phyloP scores from a whole-genome alignment of 176 grass and related monocot genomes.

The Carex cristatella region DNA sequence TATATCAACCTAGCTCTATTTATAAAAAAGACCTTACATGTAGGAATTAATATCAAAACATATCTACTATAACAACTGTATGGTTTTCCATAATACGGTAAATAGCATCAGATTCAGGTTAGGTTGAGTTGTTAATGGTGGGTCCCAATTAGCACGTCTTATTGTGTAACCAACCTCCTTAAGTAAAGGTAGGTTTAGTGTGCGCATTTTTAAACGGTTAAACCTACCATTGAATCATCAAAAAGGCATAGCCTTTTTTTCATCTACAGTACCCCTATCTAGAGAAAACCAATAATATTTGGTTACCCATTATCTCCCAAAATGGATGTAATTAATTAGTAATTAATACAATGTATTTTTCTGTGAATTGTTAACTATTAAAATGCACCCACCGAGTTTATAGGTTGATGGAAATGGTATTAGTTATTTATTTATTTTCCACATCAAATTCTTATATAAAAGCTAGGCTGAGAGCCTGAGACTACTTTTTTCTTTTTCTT shows the following conservation, averaged over 20 bases:
- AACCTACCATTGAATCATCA: conserved; percentile 16
- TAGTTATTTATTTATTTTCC: not conserved
- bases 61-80: not conserved
- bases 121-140: conserved; percentile 20
- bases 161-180: not conserved
- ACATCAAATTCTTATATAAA: not conserved
- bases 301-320: not conserved
- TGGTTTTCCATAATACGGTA: not conserved
- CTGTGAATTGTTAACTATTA: not conserved
- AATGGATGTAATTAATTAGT: not conserved
- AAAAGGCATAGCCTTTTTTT: conserved; percentile 4
- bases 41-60: not conserved
- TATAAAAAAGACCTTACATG: not conserved
- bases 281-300: not conserved
- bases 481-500: no score
- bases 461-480: not conserved
- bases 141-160: conserved; percentile 9
- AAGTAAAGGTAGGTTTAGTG: conserved; percentile 19
- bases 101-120: conserved; percentile 17
- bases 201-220: conserved; percentile 21
- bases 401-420: not conserved
- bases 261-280: not conserved
- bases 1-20: no score
- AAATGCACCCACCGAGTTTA: not conserved
- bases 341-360: not conserved